Evolutionary conservation across 2,329 filamentous ascomycete genomes (phyloP).

Genomic region (Talaromyces sp.): DNA sequence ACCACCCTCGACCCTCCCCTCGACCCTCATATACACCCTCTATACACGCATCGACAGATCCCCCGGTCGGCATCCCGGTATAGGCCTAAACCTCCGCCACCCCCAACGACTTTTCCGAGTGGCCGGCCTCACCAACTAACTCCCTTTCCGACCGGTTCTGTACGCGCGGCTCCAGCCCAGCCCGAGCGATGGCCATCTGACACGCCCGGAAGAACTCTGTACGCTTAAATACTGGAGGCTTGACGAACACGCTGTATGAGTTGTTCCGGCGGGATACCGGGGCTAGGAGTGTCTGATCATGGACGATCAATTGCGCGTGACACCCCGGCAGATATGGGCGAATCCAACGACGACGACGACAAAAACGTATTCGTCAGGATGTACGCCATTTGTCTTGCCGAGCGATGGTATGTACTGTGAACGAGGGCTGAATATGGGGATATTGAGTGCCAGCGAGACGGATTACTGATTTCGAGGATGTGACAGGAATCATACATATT

Average conservation of each 20-base stretch:
- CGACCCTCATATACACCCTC: background rate
- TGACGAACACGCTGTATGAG: slow-evolving; percentile 15
- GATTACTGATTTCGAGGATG: background rate
- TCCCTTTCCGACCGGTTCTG: slow-evolving; percentile 9
- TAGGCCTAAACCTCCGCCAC: background rate
- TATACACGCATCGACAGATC: background rate
- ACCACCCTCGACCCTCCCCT: background rate
- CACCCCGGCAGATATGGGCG: slow-evolving; percentile 46
- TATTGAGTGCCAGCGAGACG: too few species aligned
- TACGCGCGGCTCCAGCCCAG: slow-evolving; percentile 12
- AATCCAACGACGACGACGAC: slow-evolving; percentile 41
- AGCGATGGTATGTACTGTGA: slow-evolving; percentile 59
- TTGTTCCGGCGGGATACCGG: slow-evolving; percentile 13
- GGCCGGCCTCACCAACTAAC: slow-evolving; percentile 1
- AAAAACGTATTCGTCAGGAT: slow-evolving; percentile 50
- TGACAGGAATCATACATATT: slow-evolving; percentile 44
- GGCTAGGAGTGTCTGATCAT: slow-evolving; percentile 30
- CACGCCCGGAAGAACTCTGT: background rate
- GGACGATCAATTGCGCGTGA: slow-evolving; percentile 36
- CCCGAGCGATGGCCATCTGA: slow-evolving; percentile 21
- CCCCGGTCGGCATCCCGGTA: background rate
- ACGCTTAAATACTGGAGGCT: background rate
- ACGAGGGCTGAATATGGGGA: background rate
- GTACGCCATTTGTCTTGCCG: slow-evolving; percentile 65
- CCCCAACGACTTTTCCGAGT: background rate